A percentile compares a stretch with the other conserved stretches of the same genome.
Evolutionary conservation across 352 stramenopile species (phyloP).

Genomic region (Phytophthora hibernalis): DNA sequence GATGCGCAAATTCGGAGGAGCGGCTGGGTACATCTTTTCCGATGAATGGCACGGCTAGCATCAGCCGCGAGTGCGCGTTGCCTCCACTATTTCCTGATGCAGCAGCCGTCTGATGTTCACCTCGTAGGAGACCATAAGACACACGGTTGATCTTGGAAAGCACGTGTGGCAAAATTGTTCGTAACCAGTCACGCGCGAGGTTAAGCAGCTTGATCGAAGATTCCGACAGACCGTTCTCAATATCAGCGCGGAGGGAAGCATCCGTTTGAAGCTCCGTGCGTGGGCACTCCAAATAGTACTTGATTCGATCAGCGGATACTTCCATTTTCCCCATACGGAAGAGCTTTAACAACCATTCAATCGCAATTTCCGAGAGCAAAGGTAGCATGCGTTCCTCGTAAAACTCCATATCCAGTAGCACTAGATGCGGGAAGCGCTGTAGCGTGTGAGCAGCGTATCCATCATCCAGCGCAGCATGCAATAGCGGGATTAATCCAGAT

Average conservation of each 20-base stretch:
- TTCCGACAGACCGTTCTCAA: slow-evolving; percentile 77
- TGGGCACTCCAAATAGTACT: slow-evolving; percentile 74
- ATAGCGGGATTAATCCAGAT: slow-evolving; percentile 47
- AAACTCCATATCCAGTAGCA: slow-evolving; percentile 97
- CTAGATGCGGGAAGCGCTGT: slow-evolving; percentile 97
- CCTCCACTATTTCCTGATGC: slow-evolving; percentile 62
- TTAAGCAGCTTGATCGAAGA: slow-evolving; percentile 98
- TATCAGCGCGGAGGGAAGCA: slow-evolving; percentile 78
- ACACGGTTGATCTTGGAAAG: slow-evolving; percentile 99
- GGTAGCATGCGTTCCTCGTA: slow-evolving; percentile 95
- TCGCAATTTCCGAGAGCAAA: slow-evolving; percentile 90
- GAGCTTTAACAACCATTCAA: slow-evolving; percentile 86
- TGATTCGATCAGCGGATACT: slow-evolving; percentile 76
- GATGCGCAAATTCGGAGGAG: slow-evolving; percentile 99
- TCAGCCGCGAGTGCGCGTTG: slow-evolving; percentile 95
- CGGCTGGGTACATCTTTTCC: slow-evolving; percentile 99
- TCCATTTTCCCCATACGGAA: slow-evolving; percentile 96
- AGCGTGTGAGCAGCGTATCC: slow-evolving; percentile 95
- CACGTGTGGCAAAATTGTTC: slow-evolving; percentile 98
- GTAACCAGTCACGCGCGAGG: slow-evolving; percentile 96
- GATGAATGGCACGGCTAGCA: slow-evolving; percentile 99
- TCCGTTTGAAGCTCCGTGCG: slow-evolving; percentile 71
- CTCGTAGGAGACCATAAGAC: slow-evolving; percentile 96
- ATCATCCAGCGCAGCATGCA: slow-evolving; percentile 92
- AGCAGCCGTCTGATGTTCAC: slow-evolving; percentile 61